Base-by-base conservation (phyloP, 345 rosid species). In the Trapa incisa region DNA sequence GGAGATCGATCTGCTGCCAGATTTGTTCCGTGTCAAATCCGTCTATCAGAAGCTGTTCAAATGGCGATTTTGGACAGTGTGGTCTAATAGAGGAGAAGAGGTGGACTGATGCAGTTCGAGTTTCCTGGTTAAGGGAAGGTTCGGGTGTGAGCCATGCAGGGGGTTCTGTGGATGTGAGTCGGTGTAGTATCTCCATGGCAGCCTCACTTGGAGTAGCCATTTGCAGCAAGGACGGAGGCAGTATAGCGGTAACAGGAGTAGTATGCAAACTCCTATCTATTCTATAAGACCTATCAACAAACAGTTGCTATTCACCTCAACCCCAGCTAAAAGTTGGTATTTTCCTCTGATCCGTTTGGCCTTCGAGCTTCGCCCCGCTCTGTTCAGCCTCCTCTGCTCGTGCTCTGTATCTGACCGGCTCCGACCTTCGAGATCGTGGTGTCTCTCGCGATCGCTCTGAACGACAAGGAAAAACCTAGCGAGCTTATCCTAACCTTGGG, bases 1-100 rank as follows among this genome's bases (percentile, higher is more conserved):
- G 89, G 67, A 91, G 74, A 74, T 94, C 99, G 53, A 89, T 87
- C 67, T 94, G 99, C 84, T 85, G 97, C 97, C 97, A 91, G 75
- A 94, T 87, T 83, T 94, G 99, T 80, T 91, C 97, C 2, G 87
- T 80, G 53, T 94, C 96, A 68, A 85, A 94, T 1, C 97, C 97
- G 13, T 89, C 89, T 14, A 82, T 74, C 56, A 89, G 74, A 12
- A 94, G 85, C 66, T 80, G 68, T 65, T 89, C 93, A 57, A 91
- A 75, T 2, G 93, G 97, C 15, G 85, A 87, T 72, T 87, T 89
- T 11, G 91, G 85, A 56, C 56, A 63, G 72, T 76, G 68, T 14
- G 87, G 80, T 65, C 78, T 86, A 65, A 94, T 74, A 66, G 71
- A 78, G 32, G 84, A 72, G 75, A 87, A 94, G 12, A 91, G 83